Base-by-base conservation (phyloP, 768 basidiomycete genomes). In the Agrocybe pediades region DNA sequence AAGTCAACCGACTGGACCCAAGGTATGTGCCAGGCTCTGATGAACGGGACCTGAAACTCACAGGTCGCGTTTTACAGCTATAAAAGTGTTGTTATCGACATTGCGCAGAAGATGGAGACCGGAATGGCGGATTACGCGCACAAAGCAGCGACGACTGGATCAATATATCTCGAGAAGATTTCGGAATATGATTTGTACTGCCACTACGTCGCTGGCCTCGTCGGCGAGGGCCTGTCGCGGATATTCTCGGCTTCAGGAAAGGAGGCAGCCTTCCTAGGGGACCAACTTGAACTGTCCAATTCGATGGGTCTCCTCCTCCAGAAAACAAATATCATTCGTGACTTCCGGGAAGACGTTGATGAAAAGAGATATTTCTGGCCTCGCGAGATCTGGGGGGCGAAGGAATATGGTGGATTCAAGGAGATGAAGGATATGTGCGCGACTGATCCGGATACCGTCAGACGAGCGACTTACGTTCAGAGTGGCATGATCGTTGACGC, bases 61-160 rank as follows among this genome's bases (percentile, higher is more conserved):
- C 45, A 33, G 43, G 27, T n/a, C 24, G 29, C 29, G 16, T 20
- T 53, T 47, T 52, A 1, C 59, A 88, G 87, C 27, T 92, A 90
- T 71, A 87, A 83, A 62, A 72, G 77, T 7, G 82, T 94, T 67
- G 98, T 99, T 56, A 71, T 90, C 49, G 86, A 91, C 67, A 92
- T 96, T 54, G 77, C 81, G 48, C 71, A 76, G 41, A 95, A 95
- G 74, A 98, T 98, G 96, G 86, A 86, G 51, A 78, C 72, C 3
- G 96, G 96, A 17, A 99, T 99, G 96, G 94, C 97, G 20, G 92
- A 96, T 70, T 98, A 89, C 65, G 87, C 92, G 1, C 91, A 92
- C 71, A 85, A 86, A 59, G 87, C 92, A 5, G 87, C 87, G 5
- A 74, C 86, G 5, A 84, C 84, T 0, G 86, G 85, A 46, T 74